Percentiles rank a stretch among this genome's conserved stretches.
These are phyloP conservation scores for Clavispora phyllophila DNA, from an alignment of 805 yeast species.

Conservation along the genomic window DNA sequence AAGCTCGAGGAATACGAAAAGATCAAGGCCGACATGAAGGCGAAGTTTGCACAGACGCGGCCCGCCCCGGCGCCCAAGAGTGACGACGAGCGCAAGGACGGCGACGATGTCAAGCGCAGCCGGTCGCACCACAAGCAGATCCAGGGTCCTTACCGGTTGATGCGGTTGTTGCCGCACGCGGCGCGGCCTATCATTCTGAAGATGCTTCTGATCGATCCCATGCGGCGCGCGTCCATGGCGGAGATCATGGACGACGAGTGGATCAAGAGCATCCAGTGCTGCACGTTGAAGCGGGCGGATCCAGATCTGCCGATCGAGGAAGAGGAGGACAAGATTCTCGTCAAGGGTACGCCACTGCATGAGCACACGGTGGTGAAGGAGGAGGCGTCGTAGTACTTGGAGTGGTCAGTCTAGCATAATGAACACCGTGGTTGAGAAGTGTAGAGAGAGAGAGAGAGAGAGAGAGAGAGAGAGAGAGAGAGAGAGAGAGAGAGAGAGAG, in stretches of 20 bases:
- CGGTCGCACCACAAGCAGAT: conserved; percentile 48
- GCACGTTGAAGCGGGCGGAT: conserved; percentile 42
- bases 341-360: conserved; percentile 34
- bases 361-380: conserved; percentile 34
- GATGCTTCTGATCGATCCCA: conserved; percentile 61
- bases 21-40: conserved; percentile 31
- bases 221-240: conserved; percentile 57
- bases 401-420: no score
- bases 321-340: conserved; percentile 32
- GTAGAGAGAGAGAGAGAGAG: no score
- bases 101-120: conserved; percentile 22
- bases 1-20: conserved; percentile 34
- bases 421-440: no score
- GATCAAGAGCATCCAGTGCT: conserved; percentile 58
- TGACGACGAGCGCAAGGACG: conserved; percentile 1
- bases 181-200: conserved; percentile 68
- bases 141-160: conserved; percentile 78
- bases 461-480: no score
- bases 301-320: conserved; percentile 22
- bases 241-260: conserved; percentile 68
- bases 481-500: no score
- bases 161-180: conserved; percentile 80
- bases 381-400: conserved; percentile 6
- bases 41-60: conserved; percentile 20
- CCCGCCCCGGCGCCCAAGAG: conserved; percentile 5